These are phyloP conservation scores for Aspergillus costaricaensis DNA, from an alignment of 2,329 filamentous ascomycete species.

Conservation along the genomic window DNA sequence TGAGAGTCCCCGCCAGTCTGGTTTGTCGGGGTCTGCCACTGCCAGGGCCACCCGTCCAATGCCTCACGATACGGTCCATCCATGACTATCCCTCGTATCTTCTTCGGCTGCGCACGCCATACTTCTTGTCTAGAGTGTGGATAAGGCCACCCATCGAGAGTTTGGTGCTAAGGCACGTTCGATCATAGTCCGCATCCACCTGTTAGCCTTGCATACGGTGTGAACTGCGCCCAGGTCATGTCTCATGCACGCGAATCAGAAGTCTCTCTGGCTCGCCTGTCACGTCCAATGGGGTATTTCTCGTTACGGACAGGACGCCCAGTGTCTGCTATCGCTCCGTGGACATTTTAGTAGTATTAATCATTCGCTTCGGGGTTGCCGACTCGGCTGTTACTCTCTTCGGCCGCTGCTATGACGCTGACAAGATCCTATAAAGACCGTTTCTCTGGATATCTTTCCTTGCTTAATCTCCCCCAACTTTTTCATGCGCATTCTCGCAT, in stretches of 20 bases:
- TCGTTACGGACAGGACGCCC: constrained; percentile 4
- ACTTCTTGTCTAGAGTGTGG: neutral
- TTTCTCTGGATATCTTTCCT: neutral
- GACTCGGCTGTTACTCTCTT: neutral
- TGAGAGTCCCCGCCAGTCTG: neutral
- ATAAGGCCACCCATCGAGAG: neutral
- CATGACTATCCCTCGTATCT: constrained; percentile 1
- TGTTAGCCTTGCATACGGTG: constrained; percentile 5
- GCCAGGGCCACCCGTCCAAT: neutral
- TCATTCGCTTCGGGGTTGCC: constrained; percentile 5
- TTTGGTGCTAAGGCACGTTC: constrained; percentile 1
- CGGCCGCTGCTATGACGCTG: neutral
- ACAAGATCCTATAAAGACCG: constrained; percentile 1
- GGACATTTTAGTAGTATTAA: neutral
- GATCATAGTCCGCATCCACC: neutral
- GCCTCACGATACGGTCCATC: neutral
- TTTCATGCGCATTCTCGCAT: neutral
- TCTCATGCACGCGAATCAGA: constrained; percentile 12
- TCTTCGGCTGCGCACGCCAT: neutral
- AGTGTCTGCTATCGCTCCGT: constrained; percentile 1
- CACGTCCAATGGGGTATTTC: constrained; percentile 2
- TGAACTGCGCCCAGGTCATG: neutral
- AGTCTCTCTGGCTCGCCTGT: neutral
- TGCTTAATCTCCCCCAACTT: neutral
- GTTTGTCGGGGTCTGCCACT: neutral